A percentile compares a stretch with the other conserved stretches of the same genome.
phyloP scores from a whole-genome alignment of 805 yeast species.

The Myxozyma monticola region DNA sequence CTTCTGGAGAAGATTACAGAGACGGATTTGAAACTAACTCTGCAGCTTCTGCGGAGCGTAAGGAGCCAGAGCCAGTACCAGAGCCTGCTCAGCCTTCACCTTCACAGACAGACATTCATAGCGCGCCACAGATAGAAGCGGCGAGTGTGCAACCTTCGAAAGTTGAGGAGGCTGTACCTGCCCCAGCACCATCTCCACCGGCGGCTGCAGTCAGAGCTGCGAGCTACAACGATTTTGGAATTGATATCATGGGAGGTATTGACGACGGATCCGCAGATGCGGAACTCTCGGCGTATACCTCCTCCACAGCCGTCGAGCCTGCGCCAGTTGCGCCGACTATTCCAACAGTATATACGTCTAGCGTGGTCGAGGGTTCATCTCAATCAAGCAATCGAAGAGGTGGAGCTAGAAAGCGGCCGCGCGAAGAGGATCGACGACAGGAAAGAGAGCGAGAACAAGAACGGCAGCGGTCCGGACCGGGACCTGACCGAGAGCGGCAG shows the following conservation, averaged over 20 bases:
- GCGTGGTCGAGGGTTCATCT: background rate
- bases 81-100: too few relatives aligned
- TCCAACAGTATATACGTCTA: constrained; percentile 11
- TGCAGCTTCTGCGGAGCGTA: background rate
- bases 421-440: constrained; percentile 12
- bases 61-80: background rate
- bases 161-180: too few relatives aligned
- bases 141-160: too few relatives aligned
- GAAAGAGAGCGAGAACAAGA: too few relatives aligned
- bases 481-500: background rate
- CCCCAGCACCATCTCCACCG: background rate
- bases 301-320: background rate
- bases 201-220: background rate
- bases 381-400: background rate
- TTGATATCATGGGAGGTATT: constrained; percentile 15
- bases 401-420: constrained; percentile 11
- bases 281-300: background rate
- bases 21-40: too few relatives aligned
- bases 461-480: too few relatives aligned
- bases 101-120: too few relatives aligned
- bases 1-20: too few relatives aligned
- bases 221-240: constrained; percentile 19
- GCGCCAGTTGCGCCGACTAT: background rate
- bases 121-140: too few relatives aligned
- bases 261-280: constrained; percentile 16